Evolutionary conservation across 1,139 yeast species (phyloP), one percentile per base, ranked within the genome.

Genomic region (Pichia norvegensis): DNA sequence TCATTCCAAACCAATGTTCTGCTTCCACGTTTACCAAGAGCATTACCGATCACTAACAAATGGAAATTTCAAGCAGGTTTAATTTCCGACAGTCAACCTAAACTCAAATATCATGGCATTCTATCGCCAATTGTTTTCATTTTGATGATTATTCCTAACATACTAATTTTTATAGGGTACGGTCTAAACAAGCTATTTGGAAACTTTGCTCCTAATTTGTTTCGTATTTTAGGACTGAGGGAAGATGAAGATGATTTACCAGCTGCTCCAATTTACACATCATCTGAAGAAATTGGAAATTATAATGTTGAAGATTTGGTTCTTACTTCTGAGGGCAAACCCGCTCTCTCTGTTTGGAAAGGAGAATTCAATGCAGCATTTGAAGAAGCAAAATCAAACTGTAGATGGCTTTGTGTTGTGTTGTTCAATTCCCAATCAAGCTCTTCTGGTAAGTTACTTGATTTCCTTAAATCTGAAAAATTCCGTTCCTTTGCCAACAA

Each of bases 331-430:
- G 31, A 27, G 2, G 42, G 53, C 0, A 60, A 60, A 35, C 42
- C 35, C 16, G 9, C 20, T 8, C 13, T 16, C 11, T 20, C 35
- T 4, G 22, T 55, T 36, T 62, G 47, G 58, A 58, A 56, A 16
- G 70, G 60, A 3, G 64, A 56, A 23, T 78, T 72, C 55, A 78
- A 78, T 53, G 69, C 65, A 10, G 64, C 70, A 0, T 75, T 71
- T 52, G 69, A 67, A 40, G 50, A 55, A 14, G 62, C 75, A 6
- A 77, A 72, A 53, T 56, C 56, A 14, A 66, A 72, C 36, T 64
- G 67, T 42, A 59, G 64, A 43, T 78, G 81, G 76, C 55, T 76
- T 22, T 55, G 77, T 51, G 67, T 65, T 21, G 45, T 65, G 3
- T 57, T 78, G 13, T 61, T 70, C 9, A 69, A 76, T 55, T 65